Evolutionary conservation across 1,284 basidiomycete species (phyloP), one percentile per base, ranked within the genome.

Genomic region (Inonotus hispidus): DNA sequence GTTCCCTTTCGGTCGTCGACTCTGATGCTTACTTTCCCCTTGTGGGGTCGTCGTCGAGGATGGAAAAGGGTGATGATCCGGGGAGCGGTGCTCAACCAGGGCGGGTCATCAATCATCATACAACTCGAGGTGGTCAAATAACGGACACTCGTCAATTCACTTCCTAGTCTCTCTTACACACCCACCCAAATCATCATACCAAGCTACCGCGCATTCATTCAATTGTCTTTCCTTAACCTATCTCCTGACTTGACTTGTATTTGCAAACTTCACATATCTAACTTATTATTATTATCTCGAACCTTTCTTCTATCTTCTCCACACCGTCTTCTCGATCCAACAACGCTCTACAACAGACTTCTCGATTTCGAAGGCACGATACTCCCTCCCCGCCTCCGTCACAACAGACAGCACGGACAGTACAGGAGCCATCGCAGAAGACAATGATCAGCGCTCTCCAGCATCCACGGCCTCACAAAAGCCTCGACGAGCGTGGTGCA

Each of bases 381-480:
- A 37, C 37, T 11, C 16, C 14, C 38, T n/a, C 37, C 41, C 37
- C 53, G 37, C 53, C 53, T 8, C 53, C 53, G 41, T 38, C 53
- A 55, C 29, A 41, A 11, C 13, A 41, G 41, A 45, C 41, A 55
- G 38, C 7, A 14, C 11, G 45, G 58, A 60, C 58, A 60, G 58
- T 13, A 23, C 58, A 41, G 50, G 50, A 55, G 39, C 53, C 58
- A 45, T 23, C 50, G 35, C 16, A 55, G 58, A 54, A 62, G 47
- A 56, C 41, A 14, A 62, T 62, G 61, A 32, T 56, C 37, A 23
- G 57, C 32, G 52, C 47, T 47, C 57, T 62, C 35, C 50, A 59
- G 29, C 60, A 62, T 16, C 61, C 61, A 1, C 39, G 52, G 23
- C 61, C 61, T 19, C 53, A 50, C 61, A 54, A 62, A 59, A 62